Percentiles rank a stretch among this genome's conserved stretches.
phyloP scores from a whole-genome alignment of 2,329 filamentous ascomycete genomes.

The Cordyceps cicadae region DNA sequence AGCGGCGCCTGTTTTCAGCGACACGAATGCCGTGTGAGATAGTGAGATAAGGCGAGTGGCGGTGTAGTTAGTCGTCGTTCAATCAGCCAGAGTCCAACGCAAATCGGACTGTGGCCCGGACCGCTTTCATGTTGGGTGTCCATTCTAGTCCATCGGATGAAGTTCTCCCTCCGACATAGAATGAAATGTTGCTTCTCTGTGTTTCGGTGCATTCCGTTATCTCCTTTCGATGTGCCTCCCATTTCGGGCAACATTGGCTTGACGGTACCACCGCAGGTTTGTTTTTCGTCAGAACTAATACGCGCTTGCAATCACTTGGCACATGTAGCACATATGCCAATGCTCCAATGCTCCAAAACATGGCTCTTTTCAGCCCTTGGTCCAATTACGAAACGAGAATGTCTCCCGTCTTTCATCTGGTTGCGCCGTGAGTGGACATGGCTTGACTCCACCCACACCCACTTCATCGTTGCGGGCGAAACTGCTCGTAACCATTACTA shows the following conservation, averaged over 20 bases:
- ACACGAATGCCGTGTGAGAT: neutral
- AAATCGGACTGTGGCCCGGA: neutral
- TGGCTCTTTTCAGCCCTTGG: neutral
- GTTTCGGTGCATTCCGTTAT: neutral
- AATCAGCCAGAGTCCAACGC: neutral
- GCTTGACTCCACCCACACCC: too few species aligned
- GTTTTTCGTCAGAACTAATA: constrained; percentile 14
- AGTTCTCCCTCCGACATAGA: neutral
- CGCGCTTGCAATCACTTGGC: constrained; percentile 7
- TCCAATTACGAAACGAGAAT: neutral
- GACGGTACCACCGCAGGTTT: constrained; percentile 12
- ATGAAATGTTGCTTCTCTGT: neutral
- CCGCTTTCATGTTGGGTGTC: neutral
- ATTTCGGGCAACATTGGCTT: neutral
- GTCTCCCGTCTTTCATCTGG: neutral
- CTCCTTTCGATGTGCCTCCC: neutral
- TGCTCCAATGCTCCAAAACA: neutral
- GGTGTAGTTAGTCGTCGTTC: neutral
- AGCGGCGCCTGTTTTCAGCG: neutral
- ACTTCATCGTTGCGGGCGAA: too few species aligned
- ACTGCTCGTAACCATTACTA: too few species aligned
- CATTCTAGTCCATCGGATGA: neutral
- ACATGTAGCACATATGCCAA: constrained; percentile 2
- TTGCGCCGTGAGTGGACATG: neutral
- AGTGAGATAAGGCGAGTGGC: neutral